These are phyloP conservation scores for Penicillium angulare DNA, from an alignment of 495 filamentous ascomycete genomes.

Conservation along the genomic window DNA sequence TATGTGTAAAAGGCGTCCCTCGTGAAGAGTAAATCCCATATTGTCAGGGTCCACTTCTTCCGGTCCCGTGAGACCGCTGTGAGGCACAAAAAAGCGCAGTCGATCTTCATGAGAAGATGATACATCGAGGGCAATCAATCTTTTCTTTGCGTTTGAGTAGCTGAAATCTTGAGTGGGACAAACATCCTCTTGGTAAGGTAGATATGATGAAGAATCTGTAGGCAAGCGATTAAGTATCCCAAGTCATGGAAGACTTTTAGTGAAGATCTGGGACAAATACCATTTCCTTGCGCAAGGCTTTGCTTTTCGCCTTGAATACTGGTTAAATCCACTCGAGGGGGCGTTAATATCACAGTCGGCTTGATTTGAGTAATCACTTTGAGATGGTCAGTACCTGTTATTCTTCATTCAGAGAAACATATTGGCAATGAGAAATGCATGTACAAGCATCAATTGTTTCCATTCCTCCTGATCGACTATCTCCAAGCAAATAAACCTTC, in stretches of 20 bases:
- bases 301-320: slow-evolving; percentile 22
- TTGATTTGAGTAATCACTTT: slow-evolving; percentile 70
- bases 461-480: slow-evolving; percentile 66
- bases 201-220: slow-evolving; percentile 39
- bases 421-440: slow-evolving; percentile 16
- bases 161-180: slow-evolving; percentile 77
- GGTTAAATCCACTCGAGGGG: slow-evolving; percentile 64
- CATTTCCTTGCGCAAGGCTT: slow-evolving; percentile 23
- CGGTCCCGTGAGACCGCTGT: slow-evolving; percentile 44
- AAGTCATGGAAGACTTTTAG: background rate
- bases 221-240: background rate
- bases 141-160: slow-evolving; percentile 66
- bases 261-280: slow-evolving; percentile 7
- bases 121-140: slow-evolving; percentile 56
- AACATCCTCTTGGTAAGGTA: slow-evolving; percentile 70
- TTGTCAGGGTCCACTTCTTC: slow-evolving; percentile 47
- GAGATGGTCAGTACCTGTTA: slow-evolving; percentile 20
- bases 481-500: slow-evolving; percentile 75
- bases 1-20: slow-evolving; percentile 69
- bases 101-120: slow-evolving; percentile 35
- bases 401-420: background rate
- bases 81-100: slow-evolving; percentile 55
- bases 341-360: slow-evolving; percentile 77
- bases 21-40: slow-evolving; percentile 50
- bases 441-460: slow-evolving; percentile 69